Evolutionary conservation across 768 basidiomycete species (phyloP), one percentile per base, ranked within the genome.

Genomic region (Kwoniella heveanensis): DNA sequence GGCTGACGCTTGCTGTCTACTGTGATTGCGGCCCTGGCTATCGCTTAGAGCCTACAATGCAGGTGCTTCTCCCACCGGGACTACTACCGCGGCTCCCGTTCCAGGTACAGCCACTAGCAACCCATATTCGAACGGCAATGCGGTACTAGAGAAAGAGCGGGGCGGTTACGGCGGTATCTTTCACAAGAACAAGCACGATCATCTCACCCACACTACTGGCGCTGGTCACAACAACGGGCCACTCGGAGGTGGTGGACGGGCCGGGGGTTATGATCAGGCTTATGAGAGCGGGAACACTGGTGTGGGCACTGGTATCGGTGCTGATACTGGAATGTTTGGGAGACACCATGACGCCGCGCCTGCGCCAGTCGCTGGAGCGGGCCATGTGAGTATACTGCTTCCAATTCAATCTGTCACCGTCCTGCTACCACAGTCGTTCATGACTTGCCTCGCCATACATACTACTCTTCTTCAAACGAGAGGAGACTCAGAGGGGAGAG

Each of bases 121-220:
- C 48, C 58, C 58, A 19, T 60, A 60, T 29, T 22, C 58, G 12
- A 52, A 49, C 7, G 58, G 58, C 13, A 52, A 60, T 21, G 48
- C 58, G 7, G 51, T 49, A 6, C 12, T 58, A 8, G 47, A 48
- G 2, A 25, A 7, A 2, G 13, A 27, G n/a, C 25, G 32, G 12
- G 44, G 24, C 24, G 54, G 54, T n/a, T 55, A 55, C 25, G 54
- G 54, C 21, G 50, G 49, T 17, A 27, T 49, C 8, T 21, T 32
- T 21, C 49, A 49, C 15, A 17, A 17, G 8, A 44, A 44, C 39
- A 44, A 44, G 39, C 6, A 44, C 39, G 19, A 44, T 3, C 39
- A 44, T n/a, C n/a, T n/a, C n/a, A n/a, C n/a, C n/a, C n/a, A n/a
- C n/a, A n/a, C n/a, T n/a, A n/a, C 17, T 4, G 15, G 39, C 39